Conservation (phyloP, 768 basidiomycete genomes). For the Suillus variegatus region DNA sequence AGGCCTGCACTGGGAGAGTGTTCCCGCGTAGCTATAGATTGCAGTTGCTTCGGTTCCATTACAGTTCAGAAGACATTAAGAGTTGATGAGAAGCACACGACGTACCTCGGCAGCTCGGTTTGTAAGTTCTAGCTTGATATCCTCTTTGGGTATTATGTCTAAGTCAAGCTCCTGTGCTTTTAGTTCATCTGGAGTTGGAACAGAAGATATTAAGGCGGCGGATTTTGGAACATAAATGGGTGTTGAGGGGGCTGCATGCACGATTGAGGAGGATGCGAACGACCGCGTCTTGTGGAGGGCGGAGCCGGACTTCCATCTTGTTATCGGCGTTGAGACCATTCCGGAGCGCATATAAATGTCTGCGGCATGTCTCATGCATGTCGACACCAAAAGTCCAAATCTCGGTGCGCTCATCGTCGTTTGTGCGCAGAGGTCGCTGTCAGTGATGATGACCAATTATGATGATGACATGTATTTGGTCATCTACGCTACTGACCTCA, state of each 20-base stretch:
- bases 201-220: background rate
- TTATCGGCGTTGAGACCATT: background rate
- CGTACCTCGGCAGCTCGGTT: conserved; percentile 76
- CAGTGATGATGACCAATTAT: conserved; percentile 1
- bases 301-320: background rate
- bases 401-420: conserved; percentile 4
- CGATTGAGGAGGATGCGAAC: background rate
- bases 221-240: background rate
- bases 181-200: conserved; percentile 55
- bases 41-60: conserved; percentile 67
- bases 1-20: conserved; percentile 66
- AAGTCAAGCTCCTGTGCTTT: conserved; percentile 65
- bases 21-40: conserved; percentile 64
- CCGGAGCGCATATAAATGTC: background rate
- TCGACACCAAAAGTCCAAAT: background rate
- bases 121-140: conserved; percentile 61
- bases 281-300: background rate
- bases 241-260: background rate
- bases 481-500: background rate
- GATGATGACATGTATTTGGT: too few relatives aligned
- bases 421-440: background rate
- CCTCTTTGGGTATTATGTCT: conserved; percentile 53
- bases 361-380: background rate
- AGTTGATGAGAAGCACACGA: background rate
- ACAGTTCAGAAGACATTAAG: conserved; percentile 8